Evolutionary conservation across 176 grass and related monocot genomes (phyloP), one percentile per base, ranked within the genome.

Genomic region (Microstegium vimineum): DNA sequence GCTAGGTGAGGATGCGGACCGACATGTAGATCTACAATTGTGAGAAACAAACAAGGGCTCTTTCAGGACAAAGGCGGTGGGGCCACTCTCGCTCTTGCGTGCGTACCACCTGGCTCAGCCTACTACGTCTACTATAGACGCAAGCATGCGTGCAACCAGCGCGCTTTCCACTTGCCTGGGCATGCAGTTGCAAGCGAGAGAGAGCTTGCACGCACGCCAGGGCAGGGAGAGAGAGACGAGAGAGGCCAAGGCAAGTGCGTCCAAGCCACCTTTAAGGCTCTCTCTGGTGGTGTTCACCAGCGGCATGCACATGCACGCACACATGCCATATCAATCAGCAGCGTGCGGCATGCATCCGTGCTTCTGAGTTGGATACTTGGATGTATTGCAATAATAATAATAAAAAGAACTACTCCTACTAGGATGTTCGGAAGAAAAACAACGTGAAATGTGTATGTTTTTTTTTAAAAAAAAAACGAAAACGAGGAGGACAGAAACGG

Each of bases 211-310:
- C 4, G 65, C 81, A 51, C 46, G 47, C 77, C 71, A 59, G 41
- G 56, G 42, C 79, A 71, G 33, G 31, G 30, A 17, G 22, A 22
- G 26, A n/a, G n/a, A n/a, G n/a, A n/a, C n/a, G n/a, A 6, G 61
- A 88, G 62, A 76, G 23, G 78, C 83, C 79, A 86, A 61, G 45
- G 59, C 73, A 76, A 61, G 70, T 79, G 36, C 18, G 79, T 86
- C 88, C 79, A 83, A 83, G 60, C 17, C 30, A 49, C 47, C 73
- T 74, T 74, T 84, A 59, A 15, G n/a, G 10, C 66, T 6, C 56
- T 11, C 25, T 62, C 25, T 38, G 7, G 8, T 25, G n/a, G 41
- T 47, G 25, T 33, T 66, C 12, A 45, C 23, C 27, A 34, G 47
- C 18, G 31, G 61, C 62, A 67, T 51, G 35, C 43, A 66, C 41